Evolutionary conservation across 2,329 filamentous ascomycete genomes (phyloP).

Genomic region (Rutstroemia sp.): DNA sequence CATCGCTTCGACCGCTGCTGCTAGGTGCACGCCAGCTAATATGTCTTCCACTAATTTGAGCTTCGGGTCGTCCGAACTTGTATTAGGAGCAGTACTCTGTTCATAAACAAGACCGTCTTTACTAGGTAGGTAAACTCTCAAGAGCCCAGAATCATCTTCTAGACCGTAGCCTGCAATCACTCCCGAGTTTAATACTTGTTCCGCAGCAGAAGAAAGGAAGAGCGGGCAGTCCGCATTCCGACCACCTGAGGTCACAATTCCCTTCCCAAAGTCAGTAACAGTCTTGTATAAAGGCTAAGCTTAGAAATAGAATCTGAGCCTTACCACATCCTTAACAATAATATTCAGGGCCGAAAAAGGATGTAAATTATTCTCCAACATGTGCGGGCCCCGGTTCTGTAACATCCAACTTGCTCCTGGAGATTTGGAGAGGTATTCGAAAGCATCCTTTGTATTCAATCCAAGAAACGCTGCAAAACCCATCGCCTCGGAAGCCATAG

Average conservation of each 20-base stretch:
- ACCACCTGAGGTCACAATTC: constrained; percentile 28
- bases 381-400: constrained; percentile 45
- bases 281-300: neutral
- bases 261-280: constrained; percentile 9
- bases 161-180: constrained; percentile 11
- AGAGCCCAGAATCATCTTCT: constrained; percentile 22
- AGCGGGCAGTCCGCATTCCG: constrained; percentile 30
- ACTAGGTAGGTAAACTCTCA: constrained; percentile 18
- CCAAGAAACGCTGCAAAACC: constrained; percentile 51
- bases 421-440: constrained; percentile 30
- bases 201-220: constrained; percentile 30
- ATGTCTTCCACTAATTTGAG: constrained; percentile 49
- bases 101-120: constrained; percentile 17
- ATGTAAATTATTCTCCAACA: constrained; percentile 43
- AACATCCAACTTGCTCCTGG: constrained; percentile 43
- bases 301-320: neutral
- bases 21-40: constrained; percentile 47
- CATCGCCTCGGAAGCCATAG: constrained; percentile 51
- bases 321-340: constrained; percentile 31
- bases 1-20: constrained; percentile 47
- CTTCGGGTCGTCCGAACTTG: constrained; percentile 20
- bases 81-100: constrained; percentile 11
- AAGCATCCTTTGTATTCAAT: constrained; percentile 37
- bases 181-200: constrained; percentile 26
- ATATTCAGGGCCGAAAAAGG: constrained; percentile 32